phyloP scores from a whole-genome alignment of 1,284 basidiomycete genomes.

The Cystobasidium pallidum region DNA sequence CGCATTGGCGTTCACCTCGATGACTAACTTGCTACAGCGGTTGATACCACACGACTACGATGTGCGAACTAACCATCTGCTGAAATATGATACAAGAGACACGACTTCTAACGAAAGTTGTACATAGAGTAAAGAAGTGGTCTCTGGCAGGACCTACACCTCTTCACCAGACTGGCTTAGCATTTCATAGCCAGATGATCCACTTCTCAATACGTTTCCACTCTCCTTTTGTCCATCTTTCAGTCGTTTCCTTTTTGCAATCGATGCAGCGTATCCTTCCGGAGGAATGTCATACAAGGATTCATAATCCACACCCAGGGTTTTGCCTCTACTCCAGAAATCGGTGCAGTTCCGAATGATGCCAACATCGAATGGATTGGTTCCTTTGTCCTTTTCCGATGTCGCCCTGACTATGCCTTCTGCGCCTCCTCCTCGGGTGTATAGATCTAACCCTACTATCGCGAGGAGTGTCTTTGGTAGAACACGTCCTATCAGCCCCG shows the following conservation, averaged over 20 bases:
- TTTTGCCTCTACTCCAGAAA: constrained; percentile 86
- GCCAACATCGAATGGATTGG: constrained; percentile 92
- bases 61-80: too few species aligned
- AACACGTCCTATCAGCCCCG: constrained; percentile 25
- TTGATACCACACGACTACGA: too few species aligned
- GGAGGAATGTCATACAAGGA: constrained; percentile 83
- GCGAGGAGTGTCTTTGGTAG: constrained; percentile 73
- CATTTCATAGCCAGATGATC: constrained; percentile 24
- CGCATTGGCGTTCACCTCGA: too few species aligned
- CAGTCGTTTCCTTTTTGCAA: constrained; percentile 24
- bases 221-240: constrained; percentile 22
- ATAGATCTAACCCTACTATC: constrained; percentile 87
- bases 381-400: constrained; percentile 60
- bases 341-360: constrained; percentile 84
- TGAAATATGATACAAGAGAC: constrained; percentile 1
- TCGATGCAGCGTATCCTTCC: constrained; percentile 64
- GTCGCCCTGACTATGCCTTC: constrained; percentile 69
- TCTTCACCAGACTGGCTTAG: constrained; percentile 22
- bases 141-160: background rate
- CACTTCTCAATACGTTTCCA: background rate
- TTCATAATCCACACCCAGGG: constrained; percentile 87
- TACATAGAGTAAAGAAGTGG: too few species aligned
- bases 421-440: constrained; percentile 84
- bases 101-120: too few species aligned
- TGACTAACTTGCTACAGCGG: background rate